Percentiles rank a stretch among this genome's conserved stretches.
Conservation (phyloP, 345 rosid genomes). For the Arabis hirsuta region DNA sequence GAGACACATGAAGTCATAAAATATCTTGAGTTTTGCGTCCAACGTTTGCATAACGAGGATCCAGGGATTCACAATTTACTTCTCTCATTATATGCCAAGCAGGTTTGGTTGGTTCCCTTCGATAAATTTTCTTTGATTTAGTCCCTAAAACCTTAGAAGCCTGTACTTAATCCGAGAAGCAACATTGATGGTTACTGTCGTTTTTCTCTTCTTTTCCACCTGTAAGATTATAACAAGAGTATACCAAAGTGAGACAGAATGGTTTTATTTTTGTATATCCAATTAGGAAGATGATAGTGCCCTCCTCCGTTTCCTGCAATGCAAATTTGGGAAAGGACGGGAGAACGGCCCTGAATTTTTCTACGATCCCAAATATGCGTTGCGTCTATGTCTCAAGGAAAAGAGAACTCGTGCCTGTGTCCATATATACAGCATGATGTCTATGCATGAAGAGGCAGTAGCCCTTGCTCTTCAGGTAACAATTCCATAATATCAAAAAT, state of each 20-base stretch:
- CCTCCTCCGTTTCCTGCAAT: conserved; percentile 91
- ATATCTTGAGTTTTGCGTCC: conserved; percentile 92
- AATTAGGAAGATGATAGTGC: conserved; percentile 92
- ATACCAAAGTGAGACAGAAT: conserved; percentile 1
- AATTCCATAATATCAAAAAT: neutral
- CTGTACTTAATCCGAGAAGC: conserved; percentile 14
- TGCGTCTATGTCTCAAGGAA: conserved; percentile 96
- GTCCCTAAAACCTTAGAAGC: conserved; percentile 7
- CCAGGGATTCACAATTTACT: conserved; percentile 96
- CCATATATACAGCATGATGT: conserved; percentile 98
- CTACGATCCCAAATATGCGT: conserved; percentile 96
- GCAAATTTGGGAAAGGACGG: conserved; percentile 92
- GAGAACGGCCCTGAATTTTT: conserved; percentile 94
- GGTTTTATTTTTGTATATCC: conserved; percentile 31
- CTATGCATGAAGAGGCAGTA: conserved; percentile 99
- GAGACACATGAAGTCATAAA: conserved; percentile 99
- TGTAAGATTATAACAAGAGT: conserved; percentile 5
- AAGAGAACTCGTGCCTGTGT: conserved; percentile 96
- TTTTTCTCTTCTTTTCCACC: conserved; percentile 19
- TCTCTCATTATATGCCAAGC: conserved; percentile 94
- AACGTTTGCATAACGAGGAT: conserved; percentile 90
- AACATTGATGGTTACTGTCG: neutral
- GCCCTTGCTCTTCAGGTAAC: conserved; percentile 97
- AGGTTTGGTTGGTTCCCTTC: conserved; percentile 56
- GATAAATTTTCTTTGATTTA: conserved; percentile 6